These are phyloP conservation scores for Solanum piurae DNA, from an alignment of 257 asterid genomes.

Conservation along the genomic window DNA sequence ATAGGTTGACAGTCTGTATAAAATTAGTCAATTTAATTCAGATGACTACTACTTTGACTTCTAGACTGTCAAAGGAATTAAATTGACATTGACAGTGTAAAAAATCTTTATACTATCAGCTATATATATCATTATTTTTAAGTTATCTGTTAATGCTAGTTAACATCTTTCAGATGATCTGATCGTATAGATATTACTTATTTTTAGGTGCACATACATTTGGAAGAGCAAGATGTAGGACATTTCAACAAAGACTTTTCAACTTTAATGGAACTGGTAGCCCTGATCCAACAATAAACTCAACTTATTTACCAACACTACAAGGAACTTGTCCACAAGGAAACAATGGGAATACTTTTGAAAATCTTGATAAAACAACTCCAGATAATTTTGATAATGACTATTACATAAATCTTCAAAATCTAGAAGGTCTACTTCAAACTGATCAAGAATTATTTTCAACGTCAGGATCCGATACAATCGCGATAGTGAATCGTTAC, in stretches of 20 bases:
- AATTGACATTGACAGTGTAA: too few species aligned
- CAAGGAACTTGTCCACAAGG: conserved; percentile 41
- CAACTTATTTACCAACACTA: conserved; percentile 24
- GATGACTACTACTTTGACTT: not conserved
- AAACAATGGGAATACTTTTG: conserved; percentile 42
- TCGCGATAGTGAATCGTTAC: conserved; percentile 30
- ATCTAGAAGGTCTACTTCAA: conserved; percentile 47
- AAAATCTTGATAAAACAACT: conserved; percentile 43
- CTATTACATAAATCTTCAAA: conserved; percentile 49
- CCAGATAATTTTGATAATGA: conserved; percentile 56
- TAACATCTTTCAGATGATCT: not conserved
- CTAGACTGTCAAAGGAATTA: too few species aligned
- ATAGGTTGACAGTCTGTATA: not conserved
- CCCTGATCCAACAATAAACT: conserved; percentile 52
- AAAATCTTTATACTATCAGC: not conserved
- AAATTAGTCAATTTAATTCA: not conserved
- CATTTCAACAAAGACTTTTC: conserved; percentile 44
- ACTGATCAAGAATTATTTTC: conserved; percentile 57
- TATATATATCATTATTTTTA: too few species aligned
- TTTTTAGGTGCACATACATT: conserved; percentile 26
- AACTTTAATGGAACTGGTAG: conserved; percentile 61
- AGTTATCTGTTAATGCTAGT: too few species aligned
- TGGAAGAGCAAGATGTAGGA: conserved; percentile 47
- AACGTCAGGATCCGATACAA: conserved; percentile 15
- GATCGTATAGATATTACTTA: too few species aligned